These are phyloP conservation scores for Suillus tomentosus DNA, from an alignment of 768 basidiomycete species.

Conservation along the genomic window DNA sequence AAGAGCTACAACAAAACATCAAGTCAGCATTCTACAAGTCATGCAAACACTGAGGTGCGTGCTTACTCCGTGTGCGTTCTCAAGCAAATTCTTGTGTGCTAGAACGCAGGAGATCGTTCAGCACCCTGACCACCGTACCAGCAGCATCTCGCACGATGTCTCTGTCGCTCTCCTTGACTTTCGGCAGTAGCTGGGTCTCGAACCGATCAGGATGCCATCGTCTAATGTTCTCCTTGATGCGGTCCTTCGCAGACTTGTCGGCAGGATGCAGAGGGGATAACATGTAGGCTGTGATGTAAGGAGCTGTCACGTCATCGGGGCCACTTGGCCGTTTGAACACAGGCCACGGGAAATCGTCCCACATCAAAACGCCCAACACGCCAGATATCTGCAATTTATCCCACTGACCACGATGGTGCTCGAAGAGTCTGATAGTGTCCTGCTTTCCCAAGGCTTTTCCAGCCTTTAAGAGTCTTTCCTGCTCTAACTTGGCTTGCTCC, in stretches of 20 bases:
- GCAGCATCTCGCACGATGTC: conserved; percentile 74
- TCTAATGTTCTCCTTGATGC: conserved; percentile 73
- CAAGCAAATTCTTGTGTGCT: conserved; percentile 42
- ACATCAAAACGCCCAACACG: conserved; percentile 44
- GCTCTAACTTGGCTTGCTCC: conserved; percentile 63
- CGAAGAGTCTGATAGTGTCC: conserved; percentile 56
- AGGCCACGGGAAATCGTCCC: conserved; percentile 79
- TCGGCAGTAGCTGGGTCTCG: conserved; percentile 64
- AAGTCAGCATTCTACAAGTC: conserved; percentile 15
- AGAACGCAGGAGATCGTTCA: conserved; percentile 69
- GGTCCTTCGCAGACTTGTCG: conserved; percentile 60
- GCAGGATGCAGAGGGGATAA: conserved; percentile 57
- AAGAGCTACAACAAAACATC: conserved; percentile 18
- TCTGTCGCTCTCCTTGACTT: conserved; percentile 63
- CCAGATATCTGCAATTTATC: conserved; percentile 37
- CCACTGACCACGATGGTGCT: conserved; percentile 67
- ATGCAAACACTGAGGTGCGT: neutral
- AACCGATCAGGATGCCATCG: conserved; percentile 86
- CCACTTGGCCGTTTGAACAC: conserved; percentile 55
- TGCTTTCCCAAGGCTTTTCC: conserved; percentile 58
- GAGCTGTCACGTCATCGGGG: conserved; percentile 62
- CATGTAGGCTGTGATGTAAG: conserved; percentile 62
- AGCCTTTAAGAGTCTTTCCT: conserved; percentile 41
- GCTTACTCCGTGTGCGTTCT: conserved; percentile 31
- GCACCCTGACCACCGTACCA: conserved; percentile 65